Evolutionary conservation across 371 early-diverging fungal genomes (phyloP), one percentile per base, ranked within the genome.

Genomic region (Nosema muscidifuracis): DNA sequence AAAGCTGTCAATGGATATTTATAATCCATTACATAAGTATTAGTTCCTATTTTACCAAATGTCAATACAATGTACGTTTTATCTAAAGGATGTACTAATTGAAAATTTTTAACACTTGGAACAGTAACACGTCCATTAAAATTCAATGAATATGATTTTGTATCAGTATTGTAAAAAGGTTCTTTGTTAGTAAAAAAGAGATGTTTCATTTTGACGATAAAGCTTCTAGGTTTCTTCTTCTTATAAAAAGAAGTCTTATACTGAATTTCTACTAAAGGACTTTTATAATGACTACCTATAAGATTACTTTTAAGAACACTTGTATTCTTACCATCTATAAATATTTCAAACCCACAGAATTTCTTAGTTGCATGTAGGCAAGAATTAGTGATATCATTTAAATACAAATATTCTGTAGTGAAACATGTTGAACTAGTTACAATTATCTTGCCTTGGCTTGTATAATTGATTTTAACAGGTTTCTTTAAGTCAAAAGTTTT

Each of bases 71-170:
- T 90, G 76, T 94, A 94, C 3, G 73, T 62, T 6, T 79, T 67
- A 20, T 81, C 77, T 26, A 73, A 34, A 4, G 82, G 71, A 65
- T 77, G 73, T 6, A 94, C 90, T 57, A 97, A 88, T 80, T 95
- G 95, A 82, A 97, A 94, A 81, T 95, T 97, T 77, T 94, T 93
- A 36, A 94, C 93, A 3, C 92, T 91, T 7, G 95, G 91, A 76
- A 89, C 81, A 18, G 91, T 89, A 0, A 95, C 93, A 15, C 95
- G 84, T 7, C 92, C 92, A 66, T 89, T 91, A 80, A 95, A 95
- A 77, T 95, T 94, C 18, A 97, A 81, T 0, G 91, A 91, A 84
- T 90, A 94, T 4, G 92, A 89, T 76, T 90, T 88, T 6, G 90
- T 92, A 65, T 93, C 93, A 79, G 88, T 89, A 78, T 86, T 87